Conservation (phyloP, 306 rosid species). For the Cicer cuneatum region DNA sequence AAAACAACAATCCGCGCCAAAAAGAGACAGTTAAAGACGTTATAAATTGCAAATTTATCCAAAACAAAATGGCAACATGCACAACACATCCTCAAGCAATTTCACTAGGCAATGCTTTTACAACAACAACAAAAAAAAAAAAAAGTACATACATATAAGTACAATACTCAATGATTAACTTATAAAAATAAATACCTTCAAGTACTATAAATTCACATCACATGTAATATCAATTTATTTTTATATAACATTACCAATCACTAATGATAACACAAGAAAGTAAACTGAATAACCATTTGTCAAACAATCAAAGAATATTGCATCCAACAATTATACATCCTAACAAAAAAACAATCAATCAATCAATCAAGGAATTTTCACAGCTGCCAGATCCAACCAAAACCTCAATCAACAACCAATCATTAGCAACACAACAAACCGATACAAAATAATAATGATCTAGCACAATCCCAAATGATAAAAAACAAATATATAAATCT, state of each 20-base stretch:
- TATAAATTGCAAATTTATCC: background rate
- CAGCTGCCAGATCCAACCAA: conserved; percentile 55
- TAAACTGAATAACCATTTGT: conserved; percentile 40
- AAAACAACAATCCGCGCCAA: conserved; percentile 16
- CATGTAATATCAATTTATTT: conserved; percentile 21
- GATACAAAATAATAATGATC: conserved; percentile 45
- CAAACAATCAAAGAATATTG: conserved; percentile 9
- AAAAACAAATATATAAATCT: conserved; percentile 33
- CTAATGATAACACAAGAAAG: background rate
- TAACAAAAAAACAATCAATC: conserved; percentile 30
- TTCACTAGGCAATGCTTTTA: background rate
- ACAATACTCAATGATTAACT: conserved; percentile 25
- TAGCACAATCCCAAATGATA: conserved; percentile 30
- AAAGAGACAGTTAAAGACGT: conserved; percentile 40
- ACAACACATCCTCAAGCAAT: background rate
- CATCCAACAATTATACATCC: conserved; percentile 31
- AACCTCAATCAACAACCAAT: conserved; percentile 37
- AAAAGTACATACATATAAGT: background rate
- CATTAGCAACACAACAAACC: conserved; percentile 15
- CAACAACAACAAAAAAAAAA: background rate
- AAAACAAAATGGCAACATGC: background rate
- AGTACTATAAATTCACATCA: conserved; percentile 11
- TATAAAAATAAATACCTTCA: background rate
- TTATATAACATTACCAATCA: background rate
- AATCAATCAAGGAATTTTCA: conserved; percentile 16